These are phyloP conservation scores for Mycosphaerella arachidis DNA, from an alignment of 2,329 filamentous ascomycete genomes.

Conservation along the genomic window DNA sequence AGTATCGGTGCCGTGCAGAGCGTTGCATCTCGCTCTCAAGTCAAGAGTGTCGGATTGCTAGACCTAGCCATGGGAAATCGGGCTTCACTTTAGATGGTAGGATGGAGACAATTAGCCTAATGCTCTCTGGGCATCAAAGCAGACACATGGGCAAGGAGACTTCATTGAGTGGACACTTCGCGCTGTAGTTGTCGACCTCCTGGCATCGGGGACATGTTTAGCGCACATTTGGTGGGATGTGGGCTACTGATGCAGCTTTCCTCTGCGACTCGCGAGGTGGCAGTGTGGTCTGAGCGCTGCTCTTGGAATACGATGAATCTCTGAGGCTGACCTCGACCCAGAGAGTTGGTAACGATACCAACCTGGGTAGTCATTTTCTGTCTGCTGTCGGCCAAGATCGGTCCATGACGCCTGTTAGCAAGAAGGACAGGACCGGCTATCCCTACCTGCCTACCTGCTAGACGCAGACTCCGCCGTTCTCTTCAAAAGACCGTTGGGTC, in stretches of 20 bases:
- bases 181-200: conserved; percentile 17
- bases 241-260: conserved; percentile 44
- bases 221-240: conserved; percentile 36
- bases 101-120: background rate
- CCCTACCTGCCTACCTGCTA: conserved; percentile 31
- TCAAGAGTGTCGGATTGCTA: conserved; percentile 12
- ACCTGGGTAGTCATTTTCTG: conserved; percentile 23
- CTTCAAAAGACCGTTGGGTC: conserved; percentile 22
- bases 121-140: background rate
- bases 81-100: background rate
- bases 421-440: conserved; percentile 24
- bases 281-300: conserved; percentile 41
- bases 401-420: conserved; percentile 27
- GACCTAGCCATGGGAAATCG: conserved; percentile 5
- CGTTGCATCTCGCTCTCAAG: conserved; percentile 16
- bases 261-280: conserved; percentile 40
- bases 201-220: conserved; percentile 33
- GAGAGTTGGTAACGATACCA: conserved; percentile 33
- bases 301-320: conserved; percentile 36
- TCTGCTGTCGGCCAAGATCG: conserved; percentile 27
- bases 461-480: conserved; percentile 22
- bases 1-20: conserved; percentile 22
- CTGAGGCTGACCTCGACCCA: conserved; percentile 41
- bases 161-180: conserved; percentile 8
- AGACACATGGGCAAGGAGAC: conserved; percentile 17